These are phyloP conservation scores for Xylaria telfairii DNA, from an alignment of 495 filamentous ascomycete species.

Conservation along the genomic window DNA sequence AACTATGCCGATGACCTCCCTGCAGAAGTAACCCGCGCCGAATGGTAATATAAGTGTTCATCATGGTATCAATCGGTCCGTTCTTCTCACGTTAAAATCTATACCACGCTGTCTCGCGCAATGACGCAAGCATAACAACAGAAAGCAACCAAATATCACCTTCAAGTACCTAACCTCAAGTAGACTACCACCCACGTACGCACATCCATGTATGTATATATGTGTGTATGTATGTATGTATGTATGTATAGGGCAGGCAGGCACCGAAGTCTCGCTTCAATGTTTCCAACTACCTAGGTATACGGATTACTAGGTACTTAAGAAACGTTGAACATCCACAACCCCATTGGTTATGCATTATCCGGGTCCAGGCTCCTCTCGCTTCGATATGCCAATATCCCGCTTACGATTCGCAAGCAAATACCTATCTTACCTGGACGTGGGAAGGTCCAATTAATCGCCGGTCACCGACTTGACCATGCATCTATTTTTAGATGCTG, in stretches of 20 bases:
- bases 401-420: background rate
- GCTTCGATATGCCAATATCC: constrained; percentile 12
- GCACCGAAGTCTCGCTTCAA: background rate
- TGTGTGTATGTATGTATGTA: no score
- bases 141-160: background rate
- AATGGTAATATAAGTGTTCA: background rate
- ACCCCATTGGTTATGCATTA: background rate
- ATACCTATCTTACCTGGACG: background rate
- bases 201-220: background rate
- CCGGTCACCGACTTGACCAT: constrained; percentile 17
- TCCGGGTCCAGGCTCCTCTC: background rate
- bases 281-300: background rate
- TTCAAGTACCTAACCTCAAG: background rate
- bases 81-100: background rate
- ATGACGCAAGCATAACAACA: background rate
- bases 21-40: background rate
- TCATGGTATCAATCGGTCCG: background rate
- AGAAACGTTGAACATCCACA: background rate
- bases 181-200: background rate
- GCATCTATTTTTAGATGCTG: constrained; percentile 27
- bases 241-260: no score
- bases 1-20: background rate
- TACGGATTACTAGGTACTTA: no score
- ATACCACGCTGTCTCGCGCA: background rate
- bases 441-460: background rate